A percentile compares a stretch with the other conserved stretches of the same genome.
These are phyloP conservation scores for Dicorynia guianensis DNA, from an alignment of 306 rosid genomes.

Conservation along the genomic window DNA sequence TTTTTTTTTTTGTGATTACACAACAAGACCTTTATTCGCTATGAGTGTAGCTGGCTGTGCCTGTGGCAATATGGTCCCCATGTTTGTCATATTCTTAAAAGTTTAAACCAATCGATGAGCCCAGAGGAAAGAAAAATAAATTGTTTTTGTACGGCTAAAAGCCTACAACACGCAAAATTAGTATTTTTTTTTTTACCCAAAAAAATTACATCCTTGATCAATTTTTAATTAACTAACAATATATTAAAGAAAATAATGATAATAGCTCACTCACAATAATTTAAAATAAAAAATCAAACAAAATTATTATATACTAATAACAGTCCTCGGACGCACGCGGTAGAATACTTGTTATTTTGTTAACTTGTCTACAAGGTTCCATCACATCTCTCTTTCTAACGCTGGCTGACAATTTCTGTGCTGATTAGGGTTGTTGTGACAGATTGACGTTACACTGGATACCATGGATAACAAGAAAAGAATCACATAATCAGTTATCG, in stretches of 20 bases:
- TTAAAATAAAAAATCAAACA: no score
- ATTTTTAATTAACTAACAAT: no score
- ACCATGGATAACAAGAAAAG: slow-evolving; percentile 47
- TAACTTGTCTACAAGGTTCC: slow-evolving; percentile 48
- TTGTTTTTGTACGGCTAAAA: no score
- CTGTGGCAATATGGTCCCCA: slow-evolving; percentile 9
- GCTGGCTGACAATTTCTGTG: slow-evolving; percentile 48
- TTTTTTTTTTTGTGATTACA: no score
- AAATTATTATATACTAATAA: no score
- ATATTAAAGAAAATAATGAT: no score
- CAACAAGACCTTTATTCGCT: slow-evolving; percentile 10
- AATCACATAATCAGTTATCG: slow-evolving; percentile 48
- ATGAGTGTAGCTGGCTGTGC: not conserved
- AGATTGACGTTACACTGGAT: slow-evolving; percentile 61
- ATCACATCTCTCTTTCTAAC: slow-evolving; percentile 53
- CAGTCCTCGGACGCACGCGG: no score
- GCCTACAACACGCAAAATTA: no score
- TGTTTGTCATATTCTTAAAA: slow-evolving; percentile 14
- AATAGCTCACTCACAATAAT: no score
- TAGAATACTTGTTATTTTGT: not conserved
- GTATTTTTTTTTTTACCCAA: no score
- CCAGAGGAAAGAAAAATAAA: not conserved
- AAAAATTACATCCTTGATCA: no score
- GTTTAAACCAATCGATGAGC: not conserved
- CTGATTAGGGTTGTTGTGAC: slow-evolving; percentile 51